Base-by-base conservation (phyloP, 768 basidiomycete species). In the Coprinopsis cinerea region DNA sequence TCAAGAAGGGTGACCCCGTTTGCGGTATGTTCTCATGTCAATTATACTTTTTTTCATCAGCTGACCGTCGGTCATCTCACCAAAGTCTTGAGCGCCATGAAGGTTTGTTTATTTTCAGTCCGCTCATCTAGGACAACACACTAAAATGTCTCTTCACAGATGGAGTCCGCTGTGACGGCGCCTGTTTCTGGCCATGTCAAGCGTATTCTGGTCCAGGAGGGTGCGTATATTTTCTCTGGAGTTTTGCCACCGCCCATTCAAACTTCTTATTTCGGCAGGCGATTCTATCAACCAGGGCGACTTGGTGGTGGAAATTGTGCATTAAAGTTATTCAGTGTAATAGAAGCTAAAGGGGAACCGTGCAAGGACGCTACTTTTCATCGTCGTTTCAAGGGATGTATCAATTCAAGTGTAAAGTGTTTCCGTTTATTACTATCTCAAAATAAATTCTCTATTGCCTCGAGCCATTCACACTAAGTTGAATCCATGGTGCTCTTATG, bases 221-320 rank as follows among this genome's bases (percentile, higher is more conserved):
- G 88, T 85, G 56, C 55, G 72, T 50, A 52, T 20, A 20, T 47
- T 50, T 50, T 23, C 14, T 36, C 26, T 26, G 18, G 40, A 25
- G 15, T 44, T 20, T 44, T 24, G n/a, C 15, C 32, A 27, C 39
- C 28, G 18, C 49, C 39, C 37, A 51, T 24, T 22, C 26, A 53
- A 14, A 56, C 27, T 25, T 28, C 26, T 26, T 35, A 47, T 45
- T 44, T 44, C 32, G 39, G 48, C 58, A 90, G 88, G 89, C 55
- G 96, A 99, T 67, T 93, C 91, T 23, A 89, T 97, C 72, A 87
- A 85, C 66, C 91, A 94, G 68, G 93, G 93, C 41, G 94, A 97
- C 66, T 72, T 96, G 62, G 81, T 82, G 23, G 86, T 89, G 48
- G 93, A 94, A 70, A 94, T 96, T 59, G 81, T 83, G 45, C 85